Evolutionary conservation across 192 early-diverging fungal genomes (phyloP).

Genomic region (Coemansia sp.): DNA sequence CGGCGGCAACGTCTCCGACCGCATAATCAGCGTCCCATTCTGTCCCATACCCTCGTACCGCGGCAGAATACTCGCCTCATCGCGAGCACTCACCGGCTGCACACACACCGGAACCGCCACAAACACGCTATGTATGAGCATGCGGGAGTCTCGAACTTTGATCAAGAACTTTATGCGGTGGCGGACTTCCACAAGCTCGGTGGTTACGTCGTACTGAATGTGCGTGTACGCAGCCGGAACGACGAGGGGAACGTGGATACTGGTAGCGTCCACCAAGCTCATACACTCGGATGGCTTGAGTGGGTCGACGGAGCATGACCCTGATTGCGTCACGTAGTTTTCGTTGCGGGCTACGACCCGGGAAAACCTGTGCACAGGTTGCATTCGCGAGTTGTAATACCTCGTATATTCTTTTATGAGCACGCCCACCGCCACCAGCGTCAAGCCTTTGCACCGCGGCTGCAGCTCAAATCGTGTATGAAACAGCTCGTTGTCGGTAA

Average conservation of each 20-base stretch:
- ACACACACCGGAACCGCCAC: conserved; percentile 55
- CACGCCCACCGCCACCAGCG: conserved; percentile 47
- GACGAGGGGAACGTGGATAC: conserved; percentile 32
- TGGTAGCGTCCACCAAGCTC: conserved; percentile 37
- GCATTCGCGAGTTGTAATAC: conserved; percentile 29
- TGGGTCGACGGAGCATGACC: conserved; percentile 17
- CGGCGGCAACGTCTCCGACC: conserved; percentile 45
- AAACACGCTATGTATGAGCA: conserved; percentile 45
- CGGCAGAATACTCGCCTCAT: conserved; percentile 42
- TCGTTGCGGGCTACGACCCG: conserved; percentile 48
- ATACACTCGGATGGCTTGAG: conserved; percentile 23
- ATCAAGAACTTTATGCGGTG: conserved; percentile 56
- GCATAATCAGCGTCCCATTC: conserved; percentile 35
- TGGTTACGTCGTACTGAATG: conserved; percentile 45
- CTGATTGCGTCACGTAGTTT: conserved; percentile 29
- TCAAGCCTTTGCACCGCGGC: conserved; percentile 47
- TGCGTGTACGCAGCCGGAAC: conserved; percentile 33
- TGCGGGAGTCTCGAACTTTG: conserved; percentile 37
- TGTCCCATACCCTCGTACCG: conserved; percentile 34
- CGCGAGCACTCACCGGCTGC: conserved; percentile 47
- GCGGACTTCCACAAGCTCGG: conserved; percentile 46
- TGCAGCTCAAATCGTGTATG: conserved; percentile 48
- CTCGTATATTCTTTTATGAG: conserved; percentile 60
- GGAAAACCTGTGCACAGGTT: conserved; percentile 24
- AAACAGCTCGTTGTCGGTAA: conserved; percentile 57